These are phyloP conservation scores for Linnemannia schmuckeri DNA, from an alignment of 192 early-diverging fungal genomes.

Conservation along the genomic window DNA sequence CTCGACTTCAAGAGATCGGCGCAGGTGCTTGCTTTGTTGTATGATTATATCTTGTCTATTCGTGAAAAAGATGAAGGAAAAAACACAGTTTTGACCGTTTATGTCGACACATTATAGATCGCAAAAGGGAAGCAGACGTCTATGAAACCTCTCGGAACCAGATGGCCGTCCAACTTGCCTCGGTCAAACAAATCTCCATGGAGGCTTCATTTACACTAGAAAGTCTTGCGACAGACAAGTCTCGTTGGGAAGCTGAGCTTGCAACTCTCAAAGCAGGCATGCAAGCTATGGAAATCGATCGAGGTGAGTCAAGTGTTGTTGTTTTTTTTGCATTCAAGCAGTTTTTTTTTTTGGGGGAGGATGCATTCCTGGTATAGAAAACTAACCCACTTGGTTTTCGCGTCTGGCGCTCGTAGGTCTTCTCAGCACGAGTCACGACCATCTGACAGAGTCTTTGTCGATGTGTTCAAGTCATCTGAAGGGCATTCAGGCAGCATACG, in stretches of 20 bases:
- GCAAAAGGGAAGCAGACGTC: background rate
- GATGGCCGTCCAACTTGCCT: background rate
- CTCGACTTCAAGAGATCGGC: background rate
- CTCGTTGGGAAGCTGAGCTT: background rate
- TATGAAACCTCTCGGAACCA: background rate
- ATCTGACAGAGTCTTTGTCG: background rate
- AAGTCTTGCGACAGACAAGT: background rate
- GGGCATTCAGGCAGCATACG: background rate
- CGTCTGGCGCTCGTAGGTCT: background rate
- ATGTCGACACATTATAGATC: background rate
- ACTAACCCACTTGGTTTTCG: background rate
- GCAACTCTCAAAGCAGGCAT: background rate
- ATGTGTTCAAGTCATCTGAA: background rate
- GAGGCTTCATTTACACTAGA: background rate
- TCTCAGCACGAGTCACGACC: background rate
- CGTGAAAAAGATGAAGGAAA: background rate
- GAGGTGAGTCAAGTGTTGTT: background rate
- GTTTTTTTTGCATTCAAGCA: too few relatives aligned
- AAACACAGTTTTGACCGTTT: background rate
- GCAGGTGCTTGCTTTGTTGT: background rate
- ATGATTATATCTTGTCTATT: background rate
- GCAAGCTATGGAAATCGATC: background rate
- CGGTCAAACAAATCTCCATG: background rate
- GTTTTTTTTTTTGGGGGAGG: too few relatives aligned
- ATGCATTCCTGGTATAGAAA: background rate